A percentile compares a stretch with the other conserved stretches of the same genome.
Evolutionary conservation across 2,329 filamentous ascomycete species (phyloP).

Genomic region (Peltaster fructicola): DNA sequence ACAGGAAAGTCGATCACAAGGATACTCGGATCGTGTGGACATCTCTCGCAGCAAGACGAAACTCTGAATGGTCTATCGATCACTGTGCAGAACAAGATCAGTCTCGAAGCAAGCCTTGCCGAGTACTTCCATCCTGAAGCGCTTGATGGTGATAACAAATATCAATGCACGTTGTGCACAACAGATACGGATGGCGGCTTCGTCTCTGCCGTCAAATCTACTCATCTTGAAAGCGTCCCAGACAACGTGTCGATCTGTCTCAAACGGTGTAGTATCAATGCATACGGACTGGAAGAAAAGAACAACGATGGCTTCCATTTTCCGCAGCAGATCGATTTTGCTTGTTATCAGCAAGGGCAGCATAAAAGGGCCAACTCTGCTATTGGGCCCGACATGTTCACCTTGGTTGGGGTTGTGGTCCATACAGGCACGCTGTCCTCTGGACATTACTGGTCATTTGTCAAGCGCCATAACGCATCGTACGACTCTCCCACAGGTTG

Average conservation of each 20-base stretch:
- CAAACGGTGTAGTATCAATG: slow-evolving; percentile 71
- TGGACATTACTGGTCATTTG: slow-evolving; percentile 94
- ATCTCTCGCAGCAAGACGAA: slow-evolving; percentile 80
- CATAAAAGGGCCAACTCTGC: slow-evolving; percentile 45
- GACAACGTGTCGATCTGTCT: slow-evolving; percentile 92
- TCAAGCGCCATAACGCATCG: slow-evolving; percentile 50
- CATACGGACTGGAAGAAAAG: slow-evolving; percentile 63
- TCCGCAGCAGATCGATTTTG: slow-evolving; percentile 67
- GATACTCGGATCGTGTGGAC: slow-evolving; percentile 82
- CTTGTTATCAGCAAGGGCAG: slow-evolving; percentile 74
- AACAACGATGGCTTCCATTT: slow-evolving; percentile 94
- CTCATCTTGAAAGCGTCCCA: slow-evolving; percentile 80
- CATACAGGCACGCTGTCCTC: slow-evolving; percentile 86
- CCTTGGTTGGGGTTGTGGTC: slow-evolving; percentile 86
- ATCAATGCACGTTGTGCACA: slow-evolving; percentile 84
- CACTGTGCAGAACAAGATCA: slow-evolving; percentile 82
- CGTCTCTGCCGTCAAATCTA: slow-evolving; percentile 75
- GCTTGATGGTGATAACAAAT: slow-evolving; percentile 95
- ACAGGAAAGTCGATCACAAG: slow-evolving; percentile 86
- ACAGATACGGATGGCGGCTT: slow-evolving; percentile 34
- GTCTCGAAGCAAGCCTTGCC: slow-evolving; percentile 68
- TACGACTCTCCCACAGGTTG: slow-evolving; percentile 41
- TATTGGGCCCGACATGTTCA: slow-evolving; percentile 57
- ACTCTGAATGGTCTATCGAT: slow-evolving; percentile 90
- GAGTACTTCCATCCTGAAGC: slow-evolving; percentile 94